Evolutionary conservation across 2,329 filamentous ascomycete genomes (phyloP).

Genomic region (Nothophaeocryptopus gaeumannii): DNA sequence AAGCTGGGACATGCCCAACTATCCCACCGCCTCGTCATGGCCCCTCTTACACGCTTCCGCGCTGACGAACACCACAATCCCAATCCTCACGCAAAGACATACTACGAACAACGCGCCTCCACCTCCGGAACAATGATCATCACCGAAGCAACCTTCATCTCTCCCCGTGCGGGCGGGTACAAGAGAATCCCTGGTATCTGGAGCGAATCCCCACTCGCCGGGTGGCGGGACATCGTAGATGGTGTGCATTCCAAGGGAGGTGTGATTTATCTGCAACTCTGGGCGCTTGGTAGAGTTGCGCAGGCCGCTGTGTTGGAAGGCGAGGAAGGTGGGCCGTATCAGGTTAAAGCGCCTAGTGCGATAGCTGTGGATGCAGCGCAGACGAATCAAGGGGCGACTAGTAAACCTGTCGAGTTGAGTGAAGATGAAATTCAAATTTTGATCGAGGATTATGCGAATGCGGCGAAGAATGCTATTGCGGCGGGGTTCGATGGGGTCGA

Average conservation of each 20-base stretch:
- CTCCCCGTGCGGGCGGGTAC: slow-evolving; percentile 46
- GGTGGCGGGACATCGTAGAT: slow-evolving; percentile 60
- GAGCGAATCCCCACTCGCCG: slow-evolving; percentile 54
- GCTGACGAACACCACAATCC: slow-evolving; percentile 42
- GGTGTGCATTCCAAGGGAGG: slow-evolving; percentile 62
- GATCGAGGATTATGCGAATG: slow-evolving; percentile 40
- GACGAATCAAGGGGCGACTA: slow-evolving; percentile 5
- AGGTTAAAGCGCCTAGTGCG: slow-evolving; percentile 33
- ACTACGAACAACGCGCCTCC: slow-evolving; percentile 55
- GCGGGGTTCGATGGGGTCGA: slow-evolving; percentile 63
- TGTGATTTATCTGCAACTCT: slow-evolving; percentile 62
- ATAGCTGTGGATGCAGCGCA: slow-evolving; percentile 33
- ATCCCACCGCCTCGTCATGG: slow-evolving; percentile 52
- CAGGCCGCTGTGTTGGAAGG: slow-evolving; percentile 36
- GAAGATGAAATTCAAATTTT: slow-evolving; percentile 28
- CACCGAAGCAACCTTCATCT: slow-evolving; percentile 57
- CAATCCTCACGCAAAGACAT: slow-evolving; percentile 41
- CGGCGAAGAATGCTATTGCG: slow-evolving; percentile 46
- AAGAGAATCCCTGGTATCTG: slow-evolving; percentile 58
- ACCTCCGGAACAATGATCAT: slow-evolving; percentile 57
- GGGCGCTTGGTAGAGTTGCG: slow-evolving; percentile 58
- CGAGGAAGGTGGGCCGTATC: slow-evolving; percentile 28
- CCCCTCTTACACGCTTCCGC: slow-evolving; percentile 55
- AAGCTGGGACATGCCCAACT: slow-evolving; percentile 43
- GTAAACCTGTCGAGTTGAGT: slow-evolving; percentile 35